Conservation (phyloP, 1,284 basidiomycete genomes). For the Cryptococcus deneoformans region DNA sequence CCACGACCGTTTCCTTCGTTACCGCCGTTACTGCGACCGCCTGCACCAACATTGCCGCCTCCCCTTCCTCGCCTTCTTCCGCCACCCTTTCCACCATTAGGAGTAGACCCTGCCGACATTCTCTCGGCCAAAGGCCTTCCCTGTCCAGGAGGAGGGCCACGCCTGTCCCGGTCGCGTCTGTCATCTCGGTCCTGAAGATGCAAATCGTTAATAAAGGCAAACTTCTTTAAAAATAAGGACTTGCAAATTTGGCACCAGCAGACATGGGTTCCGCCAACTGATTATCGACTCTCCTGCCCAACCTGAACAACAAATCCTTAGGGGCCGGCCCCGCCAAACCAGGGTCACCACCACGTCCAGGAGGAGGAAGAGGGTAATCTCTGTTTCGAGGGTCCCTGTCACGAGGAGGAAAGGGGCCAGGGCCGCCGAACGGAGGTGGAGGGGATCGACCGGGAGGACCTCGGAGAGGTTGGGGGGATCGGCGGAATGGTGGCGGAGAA, state of each 20-base stretch:
- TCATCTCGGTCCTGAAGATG: background rate
- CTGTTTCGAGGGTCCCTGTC: background rate
- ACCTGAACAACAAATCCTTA: background rate
- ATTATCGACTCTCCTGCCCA: background rate
- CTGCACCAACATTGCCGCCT: background rate
- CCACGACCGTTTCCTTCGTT: background rate
- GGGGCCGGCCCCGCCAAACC: background rate
- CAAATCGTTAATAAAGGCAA: background rate
- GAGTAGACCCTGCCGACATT: background rate
- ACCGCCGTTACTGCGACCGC: background rate
- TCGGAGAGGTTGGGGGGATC: background rate
- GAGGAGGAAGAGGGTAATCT: background rate
- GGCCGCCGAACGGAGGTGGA: background rate
- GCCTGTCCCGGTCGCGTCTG: background rate
- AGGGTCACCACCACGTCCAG: background rate
- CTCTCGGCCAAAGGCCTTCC: background rate
- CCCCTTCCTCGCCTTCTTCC: background rate
- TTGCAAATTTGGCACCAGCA: background rate
- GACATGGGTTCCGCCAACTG: background rate
- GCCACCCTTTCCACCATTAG: background rate
- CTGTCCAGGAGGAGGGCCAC: background rate
- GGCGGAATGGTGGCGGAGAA: background rate
- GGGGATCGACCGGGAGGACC: background rate
- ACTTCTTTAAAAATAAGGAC: background rate
- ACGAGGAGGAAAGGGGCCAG: background rate